These are phyloP conservation scores for Talaromyces borbonicus DNA, from an alignment of 495 filamentous ascomycete species.

Conservation along the genomic window DNA sequence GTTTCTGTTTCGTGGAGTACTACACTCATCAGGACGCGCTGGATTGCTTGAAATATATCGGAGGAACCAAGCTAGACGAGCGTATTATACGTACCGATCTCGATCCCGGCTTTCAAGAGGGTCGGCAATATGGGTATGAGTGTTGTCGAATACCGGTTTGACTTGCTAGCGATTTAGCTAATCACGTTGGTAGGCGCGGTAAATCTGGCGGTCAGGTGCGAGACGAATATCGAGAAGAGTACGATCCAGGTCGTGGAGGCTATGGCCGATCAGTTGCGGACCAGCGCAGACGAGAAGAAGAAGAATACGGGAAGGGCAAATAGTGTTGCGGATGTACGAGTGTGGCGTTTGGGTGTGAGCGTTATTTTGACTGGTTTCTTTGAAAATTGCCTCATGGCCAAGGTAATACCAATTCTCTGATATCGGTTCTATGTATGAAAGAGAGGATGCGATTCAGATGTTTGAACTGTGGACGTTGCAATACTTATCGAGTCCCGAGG, in stretches of 20 bases:
- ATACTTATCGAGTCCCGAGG: too few species aligned
- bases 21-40: constrained; percentile 94
- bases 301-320: constrained; percentile 42
- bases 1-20: constrained; percentile 99
- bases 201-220: constrained; percentile 96
- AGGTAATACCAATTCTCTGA: too few species aligned
- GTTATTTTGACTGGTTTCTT: neutral
- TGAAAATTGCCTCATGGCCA: too few species aligned
- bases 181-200: constrained; percentile 45
- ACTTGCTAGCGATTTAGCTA: too few species aligned
- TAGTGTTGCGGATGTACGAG: constrained; percentile 13
- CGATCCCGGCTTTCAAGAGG: constrained; percentile 92
- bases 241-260: constrained; percentile 86
- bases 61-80: constrained; percentile 97
- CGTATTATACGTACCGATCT: constrained; percentile 94
- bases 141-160: neutral
- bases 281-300: constrained; percentile 49
- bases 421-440: too few species aligned
- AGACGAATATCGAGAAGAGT: constrained; percentile 95
- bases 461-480: too few species aligned
- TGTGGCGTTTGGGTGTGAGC: constrained; percentile 7
- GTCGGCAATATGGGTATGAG: constrained; percentile 79
- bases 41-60: constrained; percentile 97
- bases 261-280: constrained; percentile 63
- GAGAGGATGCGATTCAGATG: too few species aligned